Evolutionary conservation across 768 basidiomycete genomes (phyloP).

Genomic region (Amanita phalloides): DNA sequence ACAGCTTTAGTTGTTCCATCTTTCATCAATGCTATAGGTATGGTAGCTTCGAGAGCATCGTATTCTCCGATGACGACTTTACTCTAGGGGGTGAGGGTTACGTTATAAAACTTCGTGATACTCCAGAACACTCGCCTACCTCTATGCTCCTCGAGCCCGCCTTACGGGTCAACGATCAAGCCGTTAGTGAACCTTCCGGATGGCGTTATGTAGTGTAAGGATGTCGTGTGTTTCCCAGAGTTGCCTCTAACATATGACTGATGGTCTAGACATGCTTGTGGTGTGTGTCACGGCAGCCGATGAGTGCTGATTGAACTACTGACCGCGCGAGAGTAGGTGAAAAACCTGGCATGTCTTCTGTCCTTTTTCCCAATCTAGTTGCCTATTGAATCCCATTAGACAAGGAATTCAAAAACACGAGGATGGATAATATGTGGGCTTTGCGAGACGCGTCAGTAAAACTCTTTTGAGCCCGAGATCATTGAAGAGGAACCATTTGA

Average conservation of each 20-base stretch:
- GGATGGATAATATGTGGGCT: slow-evolving; percentile 65
- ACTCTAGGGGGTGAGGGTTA: slow-evolving; percentile 59
- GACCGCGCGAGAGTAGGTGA: not conserved
- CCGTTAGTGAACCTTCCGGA: slow-evolving; percentile 33
- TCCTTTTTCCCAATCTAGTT: not conserved
- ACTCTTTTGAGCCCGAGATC: not conserved
- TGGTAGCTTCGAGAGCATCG: slow-evolving; percentile 1
- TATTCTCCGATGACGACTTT: not conserved
- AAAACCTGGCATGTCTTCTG: slow-evolving; percentile 1
- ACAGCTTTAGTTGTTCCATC: slow-evolving; percentile 71
- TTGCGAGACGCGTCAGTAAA: slow-evolving; percentile 50
- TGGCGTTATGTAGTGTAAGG: slow-evolving; percentile 74
- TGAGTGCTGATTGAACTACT: not conserved
- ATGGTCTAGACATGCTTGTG: slow-evolving; percentile 39
- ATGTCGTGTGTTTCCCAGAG: not conserved
- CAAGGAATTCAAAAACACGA: slow-evolving; percentile 30
- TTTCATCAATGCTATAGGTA: slow-evolving; percentile 54
- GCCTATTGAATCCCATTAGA: slow-evolving; percentile 12
- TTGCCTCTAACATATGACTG: not conserved
- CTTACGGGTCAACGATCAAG: slow-evolving; percentile 41
- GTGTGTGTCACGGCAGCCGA: slow-evolving; percentile 20
- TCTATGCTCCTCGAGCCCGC: slow-evolving; percentile 74
- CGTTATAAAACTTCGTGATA: slow-evolving; percentile 69
- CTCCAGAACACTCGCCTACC: slow-evolving; percentile 56
- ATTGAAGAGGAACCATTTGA: slow-evolving; percentile 6